Base-by-base conservation (phyloP, 129 eudicot genomes). In the Apium graveolens region DNA sequence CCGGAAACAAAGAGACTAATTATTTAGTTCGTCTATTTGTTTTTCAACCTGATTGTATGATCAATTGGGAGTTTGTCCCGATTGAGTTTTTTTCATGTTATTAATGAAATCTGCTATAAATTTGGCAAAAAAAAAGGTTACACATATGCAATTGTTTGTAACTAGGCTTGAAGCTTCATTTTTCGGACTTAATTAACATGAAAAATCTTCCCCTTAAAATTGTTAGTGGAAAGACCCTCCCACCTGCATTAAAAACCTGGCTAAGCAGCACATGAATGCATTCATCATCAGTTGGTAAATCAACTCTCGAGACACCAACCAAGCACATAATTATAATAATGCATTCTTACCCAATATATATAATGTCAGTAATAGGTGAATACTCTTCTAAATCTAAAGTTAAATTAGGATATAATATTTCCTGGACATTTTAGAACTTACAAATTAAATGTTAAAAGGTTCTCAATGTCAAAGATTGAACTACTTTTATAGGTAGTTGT, bases 321-420 rank as follows among this genome's bases (percentile, higher is more conserved):
- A 69, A 46, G 21, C 26, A 37, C 45, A 9, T 18, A 3, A 16
- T 38, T 18, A 24, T 12, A 34, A 12, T 41, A 70, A 79, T 51
- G 71, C 48, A 51, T 41, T 57, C 70, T 77, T 83, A 91, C 78
- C 96, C 92, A 18, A 90, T 83, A 78, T 95, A 97, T 0, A 88
- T 87, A 71, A 85, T 87, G 18, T 90, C 97, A 32, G 81, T 80
- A 51, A 87, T 69, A 35, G 76, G 72, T 11, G 89, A 69, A 79
- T 82, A 90, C 77, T 92, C 97, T 78, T 95, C 98, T 26, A 91
- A 90, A 73, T 90, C 98, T 16, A 89, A 87, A 26, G 81, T 85
- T 63, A 95, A 76, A n/a, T 81, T 84, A 11, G 91, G 89, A 24
- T 69, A 34, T 85, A 86, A 57, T 81, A 49, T 83, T 82, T 89